Conservation (phyloP, 2,329 filamentous ascomycete genomes). For the Scopulariopsis brevicaulis region DNA sequence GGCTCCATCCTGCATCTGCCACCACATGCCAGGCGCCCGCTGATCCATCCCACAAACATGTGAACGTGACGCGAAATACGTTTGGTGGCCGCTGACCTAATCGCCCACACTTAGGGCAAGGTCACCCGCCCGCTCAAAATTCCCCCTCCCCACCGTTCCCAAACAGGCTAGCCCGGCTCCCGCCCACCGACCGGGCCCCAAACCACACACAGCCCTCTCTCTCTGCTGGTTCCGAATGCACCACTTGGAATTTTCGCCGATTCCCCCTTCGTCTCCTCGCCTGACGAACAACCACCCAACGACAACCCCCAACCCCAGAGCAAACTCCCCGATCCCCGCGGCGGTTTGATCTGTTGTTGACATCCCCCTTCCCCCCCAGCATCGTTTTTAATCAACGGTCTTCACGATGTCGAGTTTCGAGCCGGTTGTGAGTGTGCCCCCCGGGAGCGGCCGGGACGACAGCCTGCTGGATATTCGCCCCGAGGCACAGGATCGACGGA, state of each 20-base stretch:
- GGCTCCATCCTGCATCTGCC: not conserved
- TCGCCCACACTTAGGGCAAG: not conserved
- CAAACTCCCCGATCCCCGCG: constrained; percentile 3
- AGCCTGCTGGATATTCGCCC: not conserved
- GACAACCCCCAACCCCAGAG: constrained; percentile 29
- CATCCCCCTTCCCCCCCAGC: not conserved
- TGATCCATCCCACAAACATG: not conserved
- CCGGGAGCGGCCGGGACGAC: not conserved
- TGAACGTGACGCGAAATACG: not conserved
- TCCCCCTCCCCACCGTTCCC: not conserved
- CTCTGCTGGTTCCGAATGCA: not conserved
- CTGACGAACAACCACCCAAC: constrained; percentile 18
- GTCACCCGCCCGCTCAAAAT: not conserved
- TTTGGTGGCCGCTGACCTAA: not conserved
- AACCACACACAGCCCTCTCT: not conserved
- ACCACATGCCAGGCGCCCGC: not conserved
- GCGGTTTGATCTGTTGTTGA: not conserved
- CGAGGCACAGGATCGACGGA: not conserved
- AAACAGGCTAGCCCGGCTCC: not conserved
- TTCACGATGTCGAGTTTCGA: constrained; percentile 59
- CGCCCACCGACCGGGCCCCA: not conserved
- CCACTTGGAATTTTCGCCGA: constrained; percentile 21
- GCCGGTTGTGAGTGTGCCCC: constrained; percentile 49
- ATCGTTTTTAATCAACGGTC: not conserved
- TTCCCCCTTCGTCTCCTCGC: constrained; percentile 15